phyloP scores from a whole-genome alignment of 257 asterid species.

The Henckelia pumila region DNA sequence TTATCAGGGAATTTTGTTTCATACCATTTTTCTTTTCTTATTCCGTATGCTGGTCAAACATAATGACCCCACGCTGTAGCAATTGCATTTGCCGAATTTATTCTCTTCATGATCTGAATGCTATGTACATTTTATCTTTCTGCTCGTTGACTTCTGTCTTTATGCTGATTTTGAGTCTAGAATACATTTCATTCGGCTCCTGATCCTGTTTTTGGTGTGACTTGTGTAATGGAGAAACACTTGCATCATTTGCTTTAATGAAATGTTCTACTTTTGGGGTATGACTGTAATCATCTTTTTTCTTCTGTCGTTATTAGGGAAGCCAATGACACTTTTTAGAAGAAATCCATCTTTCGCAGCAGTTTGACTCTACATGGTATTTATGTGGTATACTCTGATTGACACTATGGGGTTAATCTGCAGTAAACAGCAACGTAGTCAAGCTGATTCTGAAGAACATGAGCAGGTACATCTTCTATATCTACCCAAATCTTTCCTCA shows the following conservation, averaged over 20 bases:
- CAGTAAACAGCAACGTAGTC: slow-evolving; percentile 72
- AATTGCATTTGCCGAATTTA: not conserved
- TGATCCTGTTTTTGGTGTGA: not conserved
- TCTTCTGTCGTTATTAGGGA: slow-evolving; percentile 30
- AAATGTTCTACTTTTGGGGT: too few species aligned
- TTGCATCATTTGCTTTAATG: too few species aligned
- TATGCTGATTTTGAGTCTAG: too few species aligned
- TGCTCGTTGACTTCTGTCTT: not conserved
- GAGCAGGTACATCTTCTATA: slow-evolving; percentile 50
- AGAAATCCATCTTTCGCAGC: slow-evolving; percentile 35
- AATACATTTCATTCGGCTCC: not conserved
- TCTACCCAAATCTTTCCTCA: too few species aligned
- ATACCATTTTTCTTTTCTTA: too few species aligned
- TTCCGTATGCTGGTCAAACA: too few species aligned
- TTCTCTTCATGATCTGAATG: not conserved
- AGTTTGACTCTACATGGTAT: slow-evolving; percentile 37
- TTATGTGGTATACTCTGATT: slow-evolving; percentile 44
- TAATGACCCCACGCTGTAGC: too few species aligned
- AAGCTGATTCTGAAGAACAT: slow-evolving; percentile 79
- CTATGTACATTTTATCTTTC: not conserved
- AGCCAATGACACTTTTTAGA: slow-evolving; percentile 29
- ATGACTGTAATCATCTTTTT: too few species aligned
- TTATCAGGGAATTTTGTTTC: too few species aligned
- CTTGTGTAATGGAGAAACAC: not conserved
- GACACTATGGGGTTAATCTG: slow-evolving; percentile 85